phyloP scores from a whole-genome alignment of 164 flowering plant species.

The Brasenia schreberi region DNA sequence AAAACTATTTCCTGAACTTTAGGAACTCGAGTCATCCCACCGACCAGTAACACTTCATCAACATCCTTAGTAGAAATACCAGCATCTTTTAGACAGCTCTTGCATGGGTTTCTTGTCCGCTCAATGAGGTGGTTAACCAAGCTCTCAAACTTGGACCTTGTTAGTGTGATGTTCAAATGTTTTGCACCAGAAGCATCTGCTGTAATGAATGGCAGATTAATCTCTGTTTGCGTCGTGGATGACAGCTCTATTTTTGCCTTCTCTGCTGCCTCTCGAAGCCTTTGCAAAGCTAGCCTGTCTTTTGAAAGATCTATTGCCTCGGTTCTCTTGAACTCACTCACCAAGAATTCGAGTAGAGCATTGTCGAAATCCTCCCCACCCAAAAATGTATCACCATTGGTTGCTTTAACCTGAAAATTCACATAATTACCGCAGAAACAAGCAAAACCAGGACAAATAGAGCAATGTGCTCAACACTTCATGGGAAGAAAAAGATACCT shows the following conservation, averaged over 20 bases:
- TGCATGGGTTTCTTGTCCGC: slow-evolving; percentile 46
- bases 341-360: slow-evolving; percentile 27
- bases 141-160: slow-evolving; percentile 54
- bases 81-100: slow-evolving; percentile 63
- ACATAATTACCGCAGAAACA: neutral
- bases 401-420: slow-evolving; percentile 51
- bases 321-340: slow-evolving; percentile 44
- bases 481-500: slow-evolving; percentile 18
- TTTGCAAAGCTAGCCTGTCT: slow-evolving; percentile 52
- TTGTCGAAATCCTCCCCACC: slow-evolving; percentile 78
- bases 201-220: slow-evolving; percentile 34
- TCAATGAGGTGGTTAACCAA: slow-evolving; percentile 45
- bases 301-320: slow-evolving; percentile 51
- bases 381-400: slow-evolving; percentile 71
- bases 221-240: slow-evolving; percentile 56
- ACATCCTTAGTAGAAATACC: slow-evolving; percentile 40
- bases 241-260: slow-evolving; percentile 67
- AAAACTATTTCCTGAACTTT: slow-evolving; percentile 55
- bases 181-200: slow-evolving; percentile 69
- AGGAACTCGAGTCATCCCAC: slow-evolving; percentile 71
- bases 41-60: slow-evolving; percentile 68
- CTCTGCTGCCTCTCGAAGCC: slow-evolving; percentile 72
- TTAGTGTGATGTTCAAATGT: slow-evolving; percentile 51
- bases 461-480: too few species aligned
- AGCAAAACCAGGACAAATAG: neutral